A percentile compares a stretch with the other conserved stretches of the same genome.
These are phyloP conservation scores for Talaromyces sp. DNA, from an alignment of 2,329 filamentous ascomycete species.

Conservation along the genomic window DNA sequence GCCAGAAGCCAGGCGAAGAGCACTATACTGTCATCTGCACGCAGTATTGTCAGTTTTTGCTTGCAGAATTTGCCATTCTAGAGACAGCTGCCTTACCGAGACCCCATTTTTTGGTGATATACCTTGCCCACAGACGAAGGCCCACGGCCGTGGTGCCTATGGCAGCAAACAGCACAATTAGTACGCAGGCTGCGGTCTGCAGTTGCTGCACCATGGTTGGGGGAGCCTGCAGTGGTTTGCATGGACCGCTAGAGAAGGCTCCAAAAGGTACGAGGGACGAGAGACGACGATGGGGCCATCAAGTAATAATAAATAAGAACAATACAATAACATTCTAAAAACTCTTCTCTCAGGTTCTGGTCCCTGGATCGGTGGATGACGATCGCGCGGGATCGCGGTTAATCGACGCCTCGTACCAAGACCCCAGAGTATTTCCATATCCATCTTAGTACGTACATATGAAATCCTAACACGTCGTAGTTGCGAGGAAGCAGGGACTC, in stretches of 20 bases:
- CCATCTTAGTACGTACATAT: background rate
- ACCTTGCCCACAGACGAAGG: background rate
- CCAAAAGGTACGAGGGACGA: background rate
- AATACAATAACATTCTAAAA: background rate
- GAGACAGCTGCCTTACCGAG: background rate
- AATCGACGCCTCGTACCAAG: background rate
- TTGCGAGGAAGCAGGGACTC: background rate
- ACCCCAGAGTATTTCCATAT: background rate
- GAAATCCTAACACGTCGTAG: background rate
- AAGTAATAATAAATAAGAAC: background rate
- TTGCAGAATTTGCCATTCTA: background rate
- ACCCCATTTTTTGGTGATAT: slow-evolving; percentile 1
- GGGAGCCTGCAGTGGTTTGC: background rate
- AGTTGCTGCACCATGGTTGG: slow-evolving; percentile 1
- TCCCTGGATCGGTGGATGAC: background rate
- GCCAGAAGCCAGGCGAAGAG: background rate
- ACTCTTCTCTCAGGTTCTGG: background rate
- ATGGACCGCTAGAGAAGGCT: background rate
- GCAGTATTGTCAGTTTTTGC: background rate
- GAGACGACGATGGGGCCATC: background rate
- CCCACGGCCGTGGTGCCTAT: background rate
- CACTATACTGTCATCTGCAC: background rate
- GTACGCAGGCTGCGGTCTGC: slow-evolving; percentile 2
- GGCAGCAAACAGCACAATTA: background rate
- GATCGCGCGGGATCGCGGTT: background rate